Evolutionary conservation across 345 rosid genomes (phyloP).

Genomic region (Eucalyptus polybractea): DNA sequence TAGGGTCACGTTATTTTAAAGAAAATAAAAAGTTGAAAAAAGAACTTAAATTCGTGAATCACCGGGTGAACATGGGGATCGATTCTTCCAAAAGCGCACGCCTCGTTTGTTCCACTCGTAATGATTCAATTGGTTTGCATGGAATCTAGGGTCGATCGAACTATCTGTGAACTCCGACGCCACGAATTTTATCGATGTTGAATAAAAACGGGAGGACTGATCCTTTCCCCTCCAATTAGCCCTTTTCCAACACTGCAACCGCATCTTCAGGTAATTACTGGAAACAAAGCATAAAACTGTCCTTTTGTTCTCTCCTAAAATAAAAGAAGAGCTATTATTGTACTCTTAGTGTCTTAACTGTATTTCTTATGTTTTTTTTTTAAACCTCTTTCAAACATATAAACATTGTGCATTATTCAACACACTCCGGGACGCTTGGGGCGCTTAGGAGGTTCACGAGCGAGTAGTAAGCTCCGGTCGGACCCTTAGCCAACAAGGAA

Average conservation of each 20-base stretch:
- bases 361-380: not conserved
- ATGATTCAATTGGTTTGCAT: too few species aligned
- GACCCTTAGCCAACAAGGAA: conserved; percentile 30
- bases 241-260: too few species aligned
- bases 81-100: not conserved
- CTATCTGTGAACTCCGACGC: too few species aligned
- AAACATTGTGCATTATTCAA: not conserved
- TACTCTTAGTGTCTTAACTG: not conserved
- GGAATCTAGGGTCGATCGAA: too few species aligned
- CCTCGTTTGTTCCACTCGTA: too few species aligned
- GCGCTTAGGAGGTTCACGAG: conserved; percentile 31
- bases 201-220: too few species aligned
- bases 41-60: not conserved
- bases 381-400: not conserved
- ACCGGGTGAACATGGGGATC: not conserved
- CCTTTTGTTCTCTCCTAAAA: not conserved
- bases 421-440: not conserved
- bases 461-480: conserved; percentile 41
- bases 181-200: too few species aligned
- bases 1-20: conserved; percentile 3
- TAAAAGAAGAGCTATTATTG: not conserved
- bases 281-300: not conserved
- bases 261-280: not conserved
- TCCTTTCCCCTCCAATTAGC: too few species aligned
- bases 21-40: not conserved